These are phyloP conservation scores for Jaminaea rosea DNA, from an alignment of 1,284 basidiomycete genomes.

Conservation along the genomic window DNA sequence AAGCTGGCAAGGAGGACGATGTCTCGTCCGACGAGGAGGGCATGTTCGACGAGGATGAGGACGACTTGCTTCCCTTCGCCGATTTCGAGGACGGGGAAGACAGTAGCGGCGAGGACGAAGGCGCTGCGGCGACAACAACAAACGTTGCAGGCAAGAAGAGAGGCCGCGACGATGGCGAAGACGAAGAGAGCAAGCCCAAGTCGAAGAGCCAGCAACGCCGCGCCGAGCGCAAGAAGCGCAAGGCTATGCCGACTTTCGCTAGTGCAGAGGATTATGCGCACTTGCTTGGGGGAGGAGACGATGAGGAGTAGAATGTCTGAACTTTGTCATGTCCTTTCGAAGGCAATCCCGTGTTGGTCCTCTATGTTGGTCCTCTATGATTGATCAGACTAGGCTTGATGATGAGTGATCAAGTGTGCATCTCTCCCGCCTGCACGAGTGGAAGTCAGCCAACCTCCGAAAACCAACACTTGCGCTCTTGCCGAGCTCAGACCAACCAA, in stretches of 20 bases:
- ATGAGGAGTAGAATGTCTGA: constrained; percentile 3
- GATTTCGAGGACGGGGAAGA: constrained; percentile 11
- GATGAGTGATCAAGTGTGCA: too few relatives aligned
- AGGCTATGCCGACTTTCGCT: constrained; percentile 70
- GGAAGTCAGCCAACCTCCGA: too few relatives aligned
- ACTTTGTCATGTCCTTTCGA: too few relatives aligned
- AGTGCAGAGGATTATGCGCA: constrained; percentile 90
- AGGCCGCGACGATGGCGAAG: constrained; percentile 3
- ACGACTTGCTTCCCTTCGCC: constrained; percentile 40
- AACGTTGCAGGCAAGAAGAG: not conserved
- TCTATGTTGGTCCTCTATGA: too few relatives aligned
- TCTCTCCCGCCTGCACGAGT: too few relatives aligned
- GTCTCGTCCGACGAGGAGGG: constrained; percentile 23
- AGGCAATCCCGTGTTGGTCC: too few relatives aligned
- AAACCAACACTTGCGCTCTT: too few relatives aligned
- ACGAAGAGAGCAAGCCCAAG: constrained; percentile 22
- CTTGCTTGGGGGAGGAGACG: constrained; percentile 55
- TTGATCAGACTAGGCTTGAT: too few relatives aligned
- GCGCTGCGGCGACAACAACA: not conserved
- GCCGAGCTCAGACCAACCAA: too few relatives aligned
- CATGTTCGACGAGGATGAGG: constrained; percentile 42
- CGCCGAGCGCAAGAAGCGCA: constrained; percentile 55
- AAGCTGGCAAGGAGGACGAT: constrained; percentile 13
- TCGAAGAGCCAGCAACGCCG: constrained; percentile 15
- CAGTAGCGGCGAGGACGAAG: not conserved